Evolutionary conservation across 2,329 filamentous ascomycete genomes (phyloP).

Genomic region (Aureobasidium uvarum): DNA sequence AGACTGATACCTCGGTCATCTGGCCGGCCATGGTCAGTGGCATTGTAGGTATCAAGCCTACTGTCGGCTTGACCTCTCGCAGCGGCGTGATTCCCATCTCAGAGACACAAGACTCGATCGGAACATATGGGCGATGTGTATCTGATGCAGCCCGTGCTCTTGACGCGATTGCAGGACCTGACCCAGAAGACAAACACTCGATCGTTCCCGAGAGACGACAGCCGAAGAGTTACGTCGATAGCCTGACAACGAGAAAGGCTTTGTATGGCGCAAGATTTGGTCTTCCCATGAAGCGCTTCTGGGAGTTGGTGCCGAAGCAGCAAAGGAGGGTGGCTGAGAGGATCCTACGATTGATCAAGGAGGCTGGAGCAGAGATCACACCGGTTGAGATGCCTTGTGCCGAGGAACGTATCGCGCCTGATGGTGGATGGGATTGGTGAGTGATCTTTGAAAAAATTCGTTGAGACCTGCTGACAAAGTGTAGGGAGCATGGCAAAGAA

Average conservation of each 20-base stretch:
- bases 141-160: slow-evolving; percentile 28
- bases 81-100: slow-evolving; percentile 28
- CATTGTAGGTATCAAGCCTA: slow-evolving; percentile 30
- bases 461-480: neutral
- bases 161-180: slow-evolving; percentile 27
- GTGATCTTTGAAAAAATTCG: neutral
- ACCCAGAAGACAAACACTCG: slow-evolving; percentile 25
- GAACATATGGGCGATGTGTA: slow-evolving; percentile 28
- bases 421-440: slow-evolving; percentile 38
- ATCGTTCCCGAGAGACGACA: slow-evolving; percentile 21
- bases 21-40: slow-evolving; percentile 27
- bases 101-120: slow-evolving; percentile 28
- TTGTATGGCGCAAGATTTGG: slow-evolving; percentile 60
- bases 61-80: slow-evolving; percentile 29
- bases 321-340: slow-evolving; percentile 52
- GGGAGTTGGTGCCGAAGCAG: slow-evolving; percentile 53
- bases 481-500: slow-evolving; percentile 29
- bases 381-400: slow-evolving; percentile 35
- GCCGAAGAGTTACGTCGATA: slow-evolving; percentile 50
- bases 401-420: slow-evolving; percentile 33
- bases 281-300: slow-evolving; percentile 63
- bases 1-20: slow-evolving; percentile 32
- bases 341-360: slow-evolving; percentile 52
- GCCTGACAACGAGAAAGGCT: slow-evolving; percentile 49
- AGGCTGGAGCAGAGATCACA: slow-evolving; percentile 47